These are phyloP conservation scores for Diplocarpon rosae DNA, from an alignment of 2,329 filamentous ascomycete species.

Conservation along the genomic window DNA sequence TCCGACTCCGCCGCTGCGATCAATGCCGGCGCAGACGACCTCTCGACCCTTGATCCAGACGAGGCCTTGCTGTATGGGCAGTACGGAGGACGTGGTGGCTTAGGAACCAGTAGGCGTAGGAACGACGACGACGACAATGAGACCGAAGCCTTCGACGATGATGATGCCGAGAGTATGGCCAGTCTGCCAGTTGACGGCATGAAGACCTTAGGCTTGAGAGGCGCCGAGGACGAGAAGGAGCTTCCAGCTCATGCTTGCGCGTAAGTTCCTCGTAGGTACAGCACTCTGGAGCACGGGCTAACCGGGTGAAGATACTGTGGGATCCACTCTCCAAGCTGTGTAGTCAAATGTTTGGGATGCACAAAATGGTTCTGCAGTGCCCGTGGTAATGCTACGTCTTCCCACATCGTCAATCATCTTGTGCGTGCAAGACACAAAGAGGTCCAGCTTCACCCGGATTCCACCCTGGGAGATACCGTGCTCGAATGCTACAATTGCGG, in stretches of 20 bases:
- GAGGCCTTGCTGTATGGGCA: conserved; percentile 71
- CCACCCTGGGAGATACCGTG: conserved; percentile 86
- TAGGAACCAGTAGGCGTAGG: conserved; percentile 43
- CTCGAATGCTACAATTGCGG: conserved; percentile 99
- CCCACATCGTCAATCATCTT: conserved; percentile 96
- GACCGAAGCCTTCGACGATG: conserved; percentile 72
- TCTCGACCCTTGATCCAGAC: conserved; percentile 62
- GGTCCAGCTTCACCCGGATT: conserved; percentile 89
- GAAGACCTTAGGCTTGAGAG: conserved; percentile 48
- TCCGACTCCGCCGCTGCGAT: conserved; percentile 78
- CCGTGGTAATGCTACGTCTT: conserved; percentile 89
- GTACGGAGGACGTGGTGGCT: conserved; percentile 46
- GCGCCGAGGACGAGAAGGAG: conserved; percentile 76
- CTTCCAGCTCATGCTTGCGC: conserved; percentile 92
- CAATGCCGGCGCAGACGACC: conserved; percentile 67
- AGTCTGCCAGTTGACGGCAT: conserved; percentile 72
- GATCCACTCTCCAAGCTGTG: conserved; percentile 88
- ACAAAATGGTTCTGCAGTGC: conserved; percentile 99
- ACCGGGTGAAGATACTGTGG: conserved; percentile 66
- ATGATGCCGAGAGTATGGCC: conserved; percentile 62
- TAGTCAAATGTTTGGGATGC: conserved; percentile 92
- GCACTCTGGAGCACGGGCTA: conserved; percentile 12
- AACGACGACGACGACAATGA: conserved; percentile 86
- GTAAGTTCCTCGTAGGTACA: conserved; percentile 41
- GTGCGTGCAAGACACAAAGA: conserved; percentile 97